Base-by-base conservation (phyloP, 2,329 filamentous ascomycete genomes). In the Exophiala sp. region DNA sequence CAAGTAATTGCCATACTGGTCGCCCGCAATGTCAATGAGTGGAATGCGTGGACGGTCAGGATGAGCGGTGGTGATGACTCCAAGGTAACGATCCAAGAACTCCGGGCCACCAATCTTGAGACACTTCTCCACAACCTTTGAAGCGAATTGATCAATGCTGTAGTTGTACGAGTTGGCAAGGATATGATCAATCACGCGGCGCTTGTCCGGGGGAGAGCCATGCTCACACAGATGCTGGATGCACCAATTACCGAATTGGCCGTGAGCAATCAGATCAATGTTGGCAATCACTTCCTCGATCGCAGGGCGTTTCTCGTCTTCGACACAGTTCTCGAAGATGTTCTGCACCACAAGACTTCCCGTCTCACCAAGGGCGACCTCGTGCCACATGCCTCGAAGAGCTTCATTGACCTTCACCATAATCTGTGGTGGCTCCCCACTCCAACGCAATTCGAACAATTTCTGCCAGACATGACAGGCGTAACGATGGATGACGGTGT, bases 381-480 rank as follows among this genome's bases (percentile, higher is more conserved):
- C 91, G 64, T 97, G 90, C 93, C 93, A 98, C 89, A 97, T 97
- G 52, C 91, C 91, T 52, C 82, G 80, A 47, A 98, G 79, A 53
- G 93, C 86, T 61, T 97, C 70, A 64, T 98, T 98, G 70, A 98
- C 94, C 63, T 88, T 95, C 63, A 86, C 87, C 93, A 98, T 98
- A 70, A 98, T 95, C 69, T 96, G 90, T 19, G 93, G 93, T 35
- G 93, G 93, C 32, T 89, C 87, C 62, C 90, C 86, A 57, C 83
- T 88, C 93, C 93, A 98, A 64, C 93, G 85, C 60, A 98, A 80
- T 69, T 98, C 93, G 67, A 98, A 98, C 22, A 98, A 80, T 75
- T 98, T 98, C 74, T 98, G 93, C 93, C 93, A 98, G 56, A 98
- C 93, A 68, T 98, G 93, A 64, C 93, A 98, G 52, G 93, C 93